Evolutionary conservation across 2,329 filamentous ascomycete species (phyloP).

Genomic region (Neurospora sp.): DNA sequence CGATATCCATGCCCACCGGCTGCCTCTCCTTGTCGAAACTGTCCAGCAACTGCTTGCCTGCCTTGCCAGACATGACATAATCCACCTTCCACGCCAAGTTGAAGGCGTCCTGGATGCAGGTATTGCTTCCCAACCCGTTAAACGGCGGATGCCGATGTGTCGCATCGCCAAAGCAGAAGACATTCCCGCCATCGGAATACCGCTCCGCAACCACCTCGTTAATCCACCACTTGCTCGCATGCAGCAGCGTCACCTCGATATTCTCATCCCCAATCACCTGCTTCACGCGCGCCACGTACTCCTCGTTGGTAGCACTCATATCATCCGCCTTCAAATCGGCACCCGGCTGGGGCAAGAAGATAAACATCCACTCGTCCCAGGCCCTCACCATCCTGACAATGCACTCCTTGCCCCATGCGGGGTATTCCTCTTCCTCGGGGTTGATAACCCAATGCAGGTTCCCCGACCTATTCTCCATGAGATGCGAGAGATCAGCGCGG

Average conservation of each 20-base stretch:
- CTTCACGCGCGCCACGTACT: slow-evolving; percentile 35
- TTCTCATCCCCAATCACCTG: slow-evolving; percentile 47
- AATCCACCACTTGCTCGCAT: slow-evolving; percentile 48
- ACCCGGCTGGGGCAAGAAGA: slow-evolving; percentile 36
- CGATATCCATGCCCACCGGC: slow-evolving; percentile 36
- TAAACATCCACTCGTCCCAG: slow-evolving; percentile 54
- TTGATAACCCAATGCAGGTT: slow-evolving; percentile 53
- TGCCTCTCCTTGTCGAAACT: slow-evolving; percentile 38
- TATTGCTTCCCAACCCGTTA: slow-evolving; percentile 49
- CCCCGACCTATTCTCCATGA: slow-evolving; percentile 40
- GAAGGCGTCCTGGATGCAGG: slow-evolving; percentile 47
- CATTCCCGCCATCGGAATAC: slow-evolving; percentile 38
- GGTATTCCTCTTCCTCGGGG: slow-evolving; percentile 42
- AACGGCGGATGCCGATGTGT: slow-evolving; percentile 49
- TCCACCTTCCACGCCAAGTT: slow-evolving; percentile 48
- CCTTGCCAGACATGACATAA: slow-evolving; percentile 33
- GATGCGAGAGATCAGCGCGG: slow-evolving; percentile 37
- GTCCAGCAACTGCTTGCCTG: slow-evolving; percentile 28
- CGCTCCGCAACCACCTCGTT: slow-evolving; percentile 51
- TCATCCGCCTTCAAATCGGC: slow-evolving; percentile 24
- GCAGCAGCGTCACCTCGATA: slow-evolving; percentile 39
- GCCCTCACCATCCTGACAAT: slow-evolving; percentile 52
- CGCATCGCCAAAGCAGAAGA: slow-evolving; percentile 48
- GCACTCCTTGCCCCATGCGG: slow-evolving; percentile 39
- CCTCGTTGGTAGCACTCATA: slow-evolving; percentile 32